Conservation (phyloP, 495 filamentous ascomycete species). For the Eremomyces bilateralis region DNA sequence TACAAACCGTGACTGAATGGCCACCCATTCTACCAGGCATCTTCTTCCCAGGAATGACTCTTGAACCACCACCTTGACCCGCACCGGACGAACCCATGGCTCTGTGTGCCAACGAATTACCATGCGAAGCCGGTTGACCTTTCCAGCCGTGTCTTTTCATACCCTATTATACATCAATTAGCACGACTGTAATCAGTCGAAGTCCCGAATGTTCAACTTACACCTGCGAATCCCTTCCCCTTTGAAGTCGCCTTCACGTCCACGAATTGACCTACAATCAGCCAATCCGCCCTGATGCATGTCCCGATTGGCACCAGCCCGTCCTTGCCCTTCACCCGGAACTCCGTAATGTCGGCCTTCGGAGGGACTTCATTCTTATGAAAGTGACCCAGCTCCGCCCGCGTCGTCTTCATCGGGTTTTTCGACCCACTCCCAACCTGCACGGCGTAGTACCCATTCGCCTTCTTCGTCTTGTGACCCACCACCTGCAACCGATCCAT, state of each 20-base stretch:
- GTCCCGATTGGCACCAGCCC: slow-evolving; percentile 53
- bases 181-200: not conserved
- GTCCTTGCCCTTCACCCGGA: slow-evolving; percentile 50
- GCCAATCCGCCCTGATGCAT: slow-evolving; percentile 61
- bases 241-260: slow-evolving; percentile 58
- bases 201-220: slow-evolving; percentile 7
- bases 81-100: slow-evolving; percentile 72
- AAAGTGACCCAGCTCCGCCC: slow-evolving; percentile 69
- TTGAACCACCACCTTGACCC: slow-evolving; percentile 73
- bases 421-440: slow-evolving; percentile 73
- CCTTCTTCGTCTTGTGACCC: slow-evolving; percentile 54
- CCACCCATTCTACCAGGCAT: slow-evolving; percentile 94
- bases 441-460: slow-evolving; percentile 80
- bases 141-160: slow-evolving; percentile 86
- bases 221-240: slow-evolving; percentile 80
- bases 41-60: slow-evolving; percentile 86
- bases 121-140: slow-evolving; percentile 82
- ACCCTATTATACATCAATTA: slow-evolving; percentile 21
- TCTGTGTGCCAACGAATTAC: slow-evolving; percentile 79
- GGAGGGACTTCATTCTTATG: slow-evolving; percentile 54
- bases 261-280: slow-evolving; percentile 72
- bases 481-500: slow-evolving; percentile 80
- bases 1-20: slow-evolving; percentile 68
- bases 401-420: slow-evolving; percentile 48
- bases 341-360: slow-evolving; percentile 66